Evolutionary conservation across 2,329 filamentous ascomycete genomes (phyloP), one percentile per base, ranked within the genome.

Genomic region (Talaromyces sp.): DNA sequence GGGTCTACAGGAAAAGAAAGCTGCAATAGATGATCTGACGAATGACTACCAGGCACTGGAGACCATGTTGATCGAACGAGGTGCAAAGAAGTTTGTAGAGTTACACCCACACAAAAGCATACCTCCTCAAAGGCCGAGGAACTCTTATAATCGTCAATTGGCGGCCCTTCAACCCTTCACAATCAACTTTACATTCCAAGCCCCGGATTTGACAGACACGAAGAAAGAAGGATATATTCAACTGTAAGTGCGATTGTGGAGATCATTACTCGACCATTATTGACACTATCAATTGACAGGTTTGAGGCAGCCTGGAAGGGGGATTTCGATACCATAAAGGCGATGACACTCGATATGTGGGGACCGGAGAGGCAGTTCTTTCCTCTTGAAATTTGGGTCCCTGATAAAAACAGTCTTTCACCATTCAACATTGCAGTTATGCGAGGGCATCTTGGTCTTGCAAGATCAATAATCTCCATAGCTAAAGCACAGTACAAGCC

Each of bases 391-490:
- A 82, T 91, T 58, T 82, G 87, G 0, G 81, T 87, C 1, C 65
- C 63, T 1, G 88, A 91, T 67, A 61, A 66, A 0, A 65, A 71
- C 3, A 62, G 67, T 1, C 80, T 86, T 61, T 84, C 76, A 11
- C 86, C 88, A 0, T 91, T 93, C 68, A 84, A 83, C 0, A 75
- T 94, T 55, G 87, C 89, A 0, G 82, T 90, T 53, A 69, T 88
- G 4, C 83, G 83, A 27, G 87, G 88, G 0, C 87, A 93, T 65
- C 72, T 81, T 51, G 80, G 85, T 0, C 75, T 87, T 12, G 89
- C 90, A 0, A 81, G 78, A 61, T 82, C 81, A 1, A 84, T 94
- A 27, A 77, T 94, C 8, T 86, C 89, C 61, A 91, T 94, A 63
- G 80, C 83, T 0, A 80, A 84, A 51, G 85, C 84, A 2, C 90